phyloP scores from a whole-genome alignment of 2,329 filamentous ascomycete genomes.

The Hymenoscyphus albidus region DNA sequence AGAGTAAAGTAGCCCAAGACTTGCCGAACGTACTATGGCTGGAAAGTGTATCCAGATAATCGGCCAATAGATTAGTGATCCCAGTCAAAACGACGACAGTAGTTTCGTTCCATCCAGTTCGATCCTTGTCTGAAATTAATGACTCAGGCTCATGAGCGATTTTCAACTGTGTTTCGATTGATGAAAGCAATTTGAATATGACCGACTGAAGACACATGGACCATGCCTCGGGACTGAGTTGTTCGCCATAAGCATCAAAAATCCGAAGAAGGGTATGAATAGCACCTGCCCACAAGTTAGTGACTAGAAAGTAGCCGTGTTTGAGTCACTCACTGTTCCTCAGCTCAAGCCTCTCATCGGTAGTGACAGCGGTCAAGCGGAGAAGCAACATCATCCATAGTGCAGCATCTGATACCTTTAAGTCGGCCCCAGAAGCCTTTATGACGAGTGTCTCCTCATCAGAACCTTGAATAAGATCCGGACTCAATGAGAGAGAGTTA shows the following conservation, averaged over 20 bases:
- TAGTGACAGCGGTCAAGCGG: slow-evolving; percentile 66
- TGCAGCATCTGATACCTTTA: slow-evolving; percentile 62
- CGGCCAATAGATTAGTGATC: slow-evolving; percentile 67
- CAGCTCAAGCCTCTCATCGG: slow-evolving; percentile 69
- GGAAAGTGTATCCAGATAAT: slow-evolving; percentile 71
- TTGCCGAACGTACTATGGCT: slow-evolving; percentile 62
- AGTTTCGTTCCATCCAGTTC: slow-evolving; percentile 67
- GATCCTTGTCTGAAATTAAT: slow-evolving; percentile 39
- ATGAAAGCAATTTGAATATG: slow-evolving; percentile 71
- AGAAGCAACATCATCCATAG: slow-evolving; percentile 76
- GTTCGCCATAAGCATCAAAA: slow-evolving; percentile 85
- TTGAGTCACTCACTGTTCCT: slow-evolving; percentile 58
- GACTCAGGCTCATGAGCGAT: slow-evolving; percentile 36
- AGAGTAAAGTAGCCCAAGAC: slow-evolving; percentile 72
- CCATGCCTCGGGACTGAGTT: slow-evolving; percentile 75
- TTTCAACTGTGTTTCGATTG: slow-evolving; percentile 57
- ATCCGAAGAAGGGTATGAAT: slow-evolving; percentile 89
- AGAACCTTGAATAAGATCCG: slow-evolving; percentile 50
- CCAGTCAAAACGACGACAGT: slow-evolving; percentile 71
- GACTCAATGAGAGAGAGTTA: slow-evolving; percentile 54
- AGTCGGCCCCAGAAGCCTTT: slow-evolving; percentile 56
- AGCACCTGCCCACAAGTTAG: slow-evolving; percentile 51
- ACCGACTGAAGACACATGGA: slow-evolving; percentile 76
- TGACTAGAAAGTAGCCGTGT: slow-evolving; percentile 26
- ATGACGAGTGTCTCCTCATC: slow-evolving; percentile 54